phyloP scores from a whole-genome alignment of 2,329 filamentous ascomycete genomes.

The Trichoderma hamatum region DNA sequence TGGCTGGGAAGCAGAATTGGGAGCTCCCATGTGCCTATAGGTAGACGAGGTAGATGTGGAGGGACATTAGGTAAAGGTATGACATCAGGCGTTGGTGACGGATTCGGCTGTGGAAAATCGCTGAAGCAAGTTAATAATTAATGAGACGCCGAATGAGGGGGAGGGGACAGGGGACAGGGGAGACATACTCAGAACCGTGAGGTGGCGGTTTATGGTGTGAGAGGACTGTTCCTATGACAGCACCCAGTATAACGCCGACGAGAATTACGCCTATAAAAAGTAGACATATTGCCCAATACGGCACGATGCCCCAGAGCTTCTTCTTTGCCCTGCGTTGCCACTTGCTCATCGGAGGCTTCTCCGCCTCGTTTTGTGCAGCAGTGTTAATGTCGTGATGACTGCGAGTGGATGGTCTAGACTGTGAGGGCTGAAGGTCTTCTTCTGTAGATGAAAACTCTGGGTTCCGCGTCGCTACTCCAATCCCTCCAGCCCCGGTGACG shows the following conservation, averaged over 20 bases:
- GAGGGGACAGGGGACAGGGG: not conserved
- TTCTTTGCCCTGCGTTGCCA: slow-evolving; percentile 59
- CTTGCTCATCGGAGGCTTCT: slow-evolving; percentile 53
- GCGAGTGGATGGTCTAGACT: slow-evolving; percentile 53
- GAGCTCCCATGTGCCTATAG: slow-evolving; percentile 59
- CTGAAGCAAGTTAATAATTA: not conserved
- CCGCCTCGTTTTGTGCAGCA: slow-evolving; percentile 48
- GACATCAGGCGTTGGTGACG: slow-evolving; percentile 50
- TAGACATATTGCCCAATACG: slow-evolving; percentile 63
- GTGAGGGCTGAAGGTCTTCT: slow-evolving; percentile 56
- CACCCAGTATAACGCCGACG: slow-evolving; percentile 59
- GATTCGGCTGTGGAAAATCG: slow-evolving; percentile 30
- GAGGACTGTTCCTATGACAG: slow-evolving; percentile 46
- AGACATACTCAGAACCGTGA: not conserved
- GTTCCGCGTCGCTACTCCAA: slow-evolving; percentile 63
- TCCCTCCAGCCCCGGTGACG: slow-evolving; percentile 62
- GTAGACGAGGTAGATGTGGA: slow-evolving; percentile 54
- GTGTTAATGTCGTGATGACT: slow-evolving; percentile 60
- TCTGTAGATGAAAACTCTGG: slow-evolving; percentile 63
- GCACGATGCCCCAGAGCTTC: slow-evolving; percentile 61
- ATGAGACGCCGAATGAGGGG: not conserved
- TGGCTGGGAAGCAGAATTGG: slow-evolving; percentile 55
- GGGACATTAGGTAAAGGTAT: slow-evolving; percentile 55
- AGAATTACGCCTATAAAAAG: slow-evolving; percentile 53
- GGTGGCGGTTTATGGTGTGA: slow-evolving; percentile 25